phyloP scores from a whole-genome alignment of 2,329 filamentous ascomycete species.

The Curvularia sp. region DNA sequence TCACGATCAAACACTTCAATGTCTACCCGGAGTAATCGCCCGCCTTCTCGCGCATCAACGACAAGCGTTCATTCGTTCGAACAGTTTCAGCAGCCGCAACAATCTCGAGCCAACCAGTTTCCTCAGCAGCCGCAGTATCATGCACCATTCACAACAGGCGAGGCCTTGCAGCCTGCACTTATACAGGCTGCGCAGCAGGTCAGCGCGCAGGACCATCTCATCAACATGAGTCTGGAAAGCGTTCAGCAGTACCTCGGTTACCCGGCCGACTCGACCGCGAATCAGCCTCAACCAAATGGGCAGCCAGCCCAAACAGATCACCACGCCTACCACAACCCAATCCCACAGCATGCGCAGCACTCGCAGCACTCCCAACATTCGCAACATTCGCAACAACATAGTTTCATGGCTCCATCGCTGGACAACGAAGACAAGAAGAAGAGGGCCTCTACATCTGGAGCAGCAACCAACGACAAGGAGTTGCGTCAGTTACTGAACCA shows the following conservation, averaged over 20 bases:
- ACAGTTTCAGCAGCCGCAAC: slow-evolving; percentile 38
- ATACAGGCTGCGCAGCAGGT: slow-evolving; percentile 48
- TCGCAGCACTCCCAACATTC: slow-evolving; percentile 33
- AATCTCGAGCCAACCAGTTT: slow-evolving; percentile 23
- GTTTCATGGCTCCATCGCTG: slow-evolving; percentile 35
- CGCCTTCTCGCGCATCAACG: slow-evolving; percentile 57
- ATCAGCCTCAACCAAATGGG: slow-evolving; percentile 24
- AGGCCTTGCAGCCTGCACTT: slow-evolving; percentile 42
- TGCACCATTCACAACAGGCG: slow-evolving; percentile 35
- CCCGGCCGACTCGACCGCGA: slow-evolving; percentile 30
- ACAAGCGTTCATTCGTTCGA: slow-evolving; percentile 55
- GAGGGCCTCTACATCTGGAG: slow-evolving; percentile 69
- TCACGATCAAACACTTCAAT: slow-evolving; percentile 57
- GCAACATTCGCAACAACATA: slow-evolving; percentile 36
- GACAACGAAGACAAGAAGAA: slow-evolving; percentile 57
- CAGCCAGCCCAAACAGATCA: slow-evolving; percentile 38
- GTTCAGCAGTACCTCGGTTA: slow-evolving; percentile 46
- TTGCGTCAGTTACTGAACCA: slow-evolving; percentile 76
- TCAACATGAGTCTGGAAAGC: slow-evolving; percentile 42
- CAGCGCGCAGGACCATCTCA: slow-evolving; percentile 44
- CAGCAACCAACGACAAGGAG: slow-evolving; percentile 80
- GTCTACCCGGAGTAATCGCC: slow-evolving; percentile 54
- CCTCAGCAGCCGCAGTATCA: slow-evolving; percentile 38
- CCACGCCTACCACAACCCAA: slow-evolving; percentile 39
- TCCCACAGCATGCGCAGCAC: slow-evolving; percentile 33